These are phyloP conservation scores for Daedalea quercina DNA, from an alignment of 768 basidiomycete genomes.

Conservation along the genomic window DNA sequence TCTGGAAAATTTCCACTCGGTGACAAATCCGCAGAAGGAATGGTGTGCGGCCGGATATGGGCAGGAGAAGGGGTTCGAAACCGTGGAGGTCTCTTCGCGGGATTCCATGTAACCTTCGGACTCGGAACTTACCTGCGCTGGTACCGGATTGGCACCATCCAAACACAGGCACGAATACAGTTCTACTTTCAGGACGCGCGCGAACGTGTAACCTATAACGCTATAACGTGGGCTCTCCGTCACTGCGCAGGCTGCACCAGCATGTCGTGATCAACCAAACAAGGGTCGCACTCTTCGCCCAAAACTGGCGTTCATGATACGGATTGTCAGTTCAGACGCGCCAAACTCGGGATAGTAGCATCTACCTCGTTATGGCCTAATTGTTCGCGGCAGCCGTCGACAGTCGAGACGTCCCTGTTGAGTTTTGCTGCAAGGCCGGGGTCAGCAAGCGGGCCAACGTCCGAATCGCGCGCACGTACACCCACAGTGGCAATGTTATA, in stretches of 20 bases:
- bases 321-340: too few species aligned
- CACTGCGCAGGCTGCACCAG: neutral
- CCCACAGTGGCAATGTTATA: too few species aligned
- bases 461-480: neutral
- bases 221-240: constrained; percentile 1
- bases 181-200: neutral
- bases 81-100: constrained; percentile 3
- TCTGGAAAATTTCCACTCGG: constrained; percentile 13
- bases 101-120: neutral
- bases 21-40: constrained; percentile 17
- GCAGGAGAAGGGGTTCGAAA: neutral
- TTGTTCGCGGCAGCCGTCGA: neutral
- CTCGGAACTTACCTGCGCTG: constrained; percentile 5
- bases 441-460: neutral
- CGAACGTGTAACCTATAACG: too few species aligned
- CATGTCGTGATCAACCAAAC: neutral
- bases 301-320: too few species aligned
- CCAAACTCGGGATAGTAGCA: neutral
- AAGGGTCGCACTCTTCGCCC: neutral
- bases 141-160: neutral
- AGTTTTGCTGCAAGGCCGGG: neutral
- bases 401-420: neutral
- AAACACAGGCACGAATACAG: neutral
- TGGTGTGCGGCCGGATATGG: neutral
- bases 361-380: neutral